Conservation (phyloP, 371 early-diverging fungal genomes). For the Mucor mucedo region DNA sequence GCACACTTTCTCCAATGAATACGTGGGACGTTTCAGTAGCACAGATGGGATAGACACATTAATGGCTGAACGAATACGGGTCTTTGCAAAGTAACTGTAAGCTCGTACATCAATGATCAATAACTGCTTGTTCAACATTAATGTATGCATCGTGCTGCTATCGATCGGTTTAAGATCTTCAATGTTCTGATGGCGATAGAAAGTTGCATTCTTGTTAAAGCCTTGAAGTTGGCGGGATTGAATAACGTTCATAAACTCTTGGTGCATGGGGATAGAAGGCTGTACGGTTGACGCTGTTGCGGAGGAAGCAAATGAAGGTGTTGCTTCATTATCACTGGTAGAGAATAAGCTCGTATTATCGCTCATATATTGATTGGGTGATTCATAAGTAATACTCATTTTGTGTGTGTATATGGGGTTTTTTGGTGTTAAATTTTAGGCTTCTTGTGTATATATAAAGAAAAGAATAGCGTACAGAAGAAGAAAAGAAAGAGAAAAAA, state of each 20-base stretch:
- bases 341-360: neutral
- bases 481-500: neutral
- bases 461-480: neutral
- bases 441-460: too few relatives aligned
- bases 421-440: too few relatives aligned
- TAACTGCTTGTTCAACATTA: conserved; percentile 11
- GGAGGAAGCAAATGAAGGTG: neutral
- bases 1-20: conserved; percentile 47
- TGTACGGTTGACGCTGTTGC: neutral
- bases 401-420: neutral
- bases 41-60: conserved; percentile 54
- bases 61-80: conserved; percentile 44
- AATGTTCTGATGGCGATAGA: conserved; percentile 5
- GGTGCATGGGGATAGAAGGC: neutral
- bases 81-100: conserved; percentile 29
- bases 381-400: conserved; percentile 35
- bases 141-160: conserved; percentile 2
- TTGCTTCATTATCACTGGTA: neutral
- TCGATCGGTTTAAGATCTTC: conserved; percentile 19
- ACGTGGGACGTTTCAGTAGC: conserved; percentile 51
- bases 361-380: conserved; percentile 25
- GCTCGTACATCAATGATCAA: conserved; percentile 59
- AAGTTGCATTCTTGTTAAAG: neutral
- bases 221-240: conserved; percentile 19
- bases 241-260: conserved; percentile 32